Base-by-base conservation (phyloP, 1,284 basidiomycete genomes). In the Tilletiaria anomala region DNA sequence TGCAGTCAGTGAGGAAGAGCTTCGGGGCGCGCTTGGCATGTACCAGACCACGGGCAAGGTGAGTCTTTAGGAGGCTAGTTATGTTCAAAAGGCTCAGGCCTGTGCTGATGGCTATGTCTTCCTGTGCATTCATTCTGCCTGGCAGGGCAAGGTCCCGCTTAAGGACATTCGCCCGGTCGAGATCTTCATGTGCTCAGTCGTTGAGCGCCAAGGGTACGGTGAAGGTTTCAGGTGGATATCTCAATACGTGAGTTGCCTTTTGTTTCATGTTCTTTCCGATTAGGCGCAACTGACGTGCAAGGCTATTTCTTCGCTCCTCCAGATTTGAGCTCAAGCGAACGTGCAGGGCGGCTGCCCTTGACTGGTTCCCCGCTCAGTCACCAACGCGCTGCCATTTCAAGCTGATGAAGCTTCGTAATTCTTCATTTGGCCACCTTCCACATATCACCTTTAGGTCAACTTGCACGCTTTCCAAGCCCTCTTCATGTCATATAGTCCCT, bases 121-220 rank as follows among this genome's bases (percentile, higher is more conserved):
- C 20, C 14, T 35, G 4, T 19, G 24, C 22, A 16, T 24, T 12
- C n/a, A 16, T 18, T 35, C 14, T 21, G 5, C 2, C 10, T 5
- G n/a, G 12, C 23, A 91, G 87, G 93, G 93, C 69, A 94, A 96
- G 69, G 83, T 94, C 32, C 89, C 88, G 48, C 78, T 97, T 59
- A 83, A 76, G 61, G 91, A 96, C 70, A 96, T 97, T 60, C 80
- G 93, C 52, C 91, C 93, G 23, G 94, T 97, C 70, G 93, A 99
- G 70, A 78, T 97, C 62, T 99, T 96, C 79, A 99, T 99, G 93
- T 96, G 89, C 75, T 97, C 93, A 14, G 91, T 99, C 47, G 91
- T 99, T 45, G 88, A 93, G 77, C 78, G 91, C 69, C 89, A 96
- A 70, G 91, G 91, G 47, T 97, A 97, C 70, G 91, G 89, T 50